Percentiles rank a stretch among this genome's conserved stretches.
These are phyloP conservation scores for Massospora cicadina DNA, from an alignment of 371 early-diverging fungal genomes.

Conservation along the genomic window DNA sequence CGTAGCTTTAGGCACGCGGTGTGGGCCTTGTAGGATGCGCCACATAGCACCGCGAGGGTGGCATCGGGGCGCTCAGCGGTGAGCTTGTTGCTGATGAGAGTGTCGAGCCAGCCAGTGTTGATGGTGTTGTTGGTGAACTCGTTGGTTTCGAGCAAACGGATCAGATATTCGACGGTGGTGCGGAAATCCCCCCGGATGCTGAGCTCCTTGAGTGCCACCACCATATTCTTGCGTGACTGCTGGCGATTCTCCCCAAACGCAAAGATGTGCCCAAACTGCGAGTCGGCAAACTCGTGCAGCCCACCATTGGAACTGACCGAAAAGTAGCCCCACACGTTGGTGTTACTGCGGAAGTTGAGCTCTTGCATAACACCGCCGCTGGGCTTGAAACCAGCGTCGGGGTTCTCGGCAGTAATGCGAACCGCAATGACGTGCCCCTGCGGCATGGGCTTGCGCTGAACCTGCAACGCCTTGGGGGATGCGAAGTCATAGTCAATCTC, in stretches of 20 bases:
- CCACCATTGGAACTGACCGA: conserved; percentile 86
- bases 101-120: conserved; percentile 94
- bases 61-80: conserved; percentile 84
- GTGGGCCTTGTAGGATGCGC: conserved; percentile 80
- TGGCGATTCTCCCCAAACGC: conserved; percentile 90
- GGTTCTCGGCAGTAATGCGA: conserved; percentile 89
- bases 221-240: conserved; percentile 86
- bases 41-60: conserved; percentile 76
- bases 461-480: conserved; percentile 52
- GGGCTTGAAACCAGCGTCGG: conserved; percentile 75
- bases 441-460: conserved; percentile 57
- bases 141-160: conserved; percentile 78
- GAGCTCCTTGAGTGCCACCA: conserved; percentile 93
- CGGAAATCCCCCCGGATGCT: conserved; percentile 96
- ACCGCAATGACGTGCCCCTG: conserved; percentile 86
- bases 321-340: conserved; percentile 98
- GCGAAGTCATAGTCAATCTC: conserved; percentile 86
- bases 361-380: conserved; percentile 88
- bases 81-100: conserved; percentile 65
- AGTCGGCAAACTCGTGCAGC: conserved; percentile 96
- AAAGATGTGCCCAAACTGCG: conserved; percentile 99
- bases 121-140: conserved; percentile 78
- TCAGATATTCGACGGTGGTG: conserved; percentile 92
- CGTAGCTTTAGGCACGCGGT: conserved; percentile 32
- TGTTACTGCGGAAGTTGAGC: conserved; percentile 84